These are phyloP conservation scores for Russula sp. DNA, from an alignment of 768 basidiomycete genomes.

Conservation along the genomic window DNA sequence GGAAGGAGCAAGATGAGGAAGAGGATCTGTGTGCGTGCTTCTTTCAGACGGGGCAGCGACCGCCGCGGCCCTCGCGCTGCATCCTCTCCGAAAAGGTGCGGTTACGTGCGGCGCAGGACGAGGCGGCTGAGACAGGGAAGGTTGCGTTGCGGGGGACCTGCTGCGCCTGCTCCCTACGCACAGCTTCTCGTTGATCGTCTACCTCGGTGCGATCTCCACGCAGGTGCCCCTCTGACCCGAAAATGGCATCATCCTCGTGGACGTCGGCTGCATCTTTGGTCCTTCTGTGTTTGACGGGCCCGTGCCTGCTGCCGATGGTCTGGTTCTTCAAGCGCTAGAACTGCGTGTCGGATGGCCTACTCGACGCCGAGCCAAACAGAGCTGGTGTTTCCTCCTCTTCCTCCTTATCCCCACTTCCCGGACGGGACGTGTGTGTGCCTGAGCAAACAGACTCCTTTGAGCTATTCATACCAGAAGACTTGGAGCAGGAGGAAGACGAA, in stretches of 20 bases:
- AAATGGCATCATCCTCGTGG: conserved; percentile 42
- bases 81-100: conserved; percentile 12
- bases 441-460: conserved; percentile 10
- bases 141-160: conserved; percentile 39
- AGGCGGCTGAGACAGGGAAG: conserved; percentile 29
- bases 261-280: conserved; percentile 44
- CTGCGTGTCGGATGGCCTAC: conserved; percentile 22
- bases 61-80: conserved; percentile 14
- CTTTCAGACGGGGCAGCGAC: conserved; percentile 27
- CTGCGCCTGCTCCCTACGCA: conserved; percentile 44
- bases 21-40: conserved; percentile 30
- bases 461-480: conserved; percentile 11
- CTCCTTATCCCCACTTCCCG: background rate
- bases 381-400: background rate
- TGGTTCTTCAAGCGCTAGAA: conserved; percentile 23
- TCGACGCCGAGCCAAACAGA: conserved; percentile 10
- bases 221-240: conserved; percentile 47
- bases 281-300: conserved; percentile 35
- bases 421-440: background rate
- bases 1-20: conserved; percentile 31
- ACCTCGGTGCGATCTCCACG: conserved; percentile 45
- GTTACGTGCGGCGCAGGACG: conserved; percentile 6
- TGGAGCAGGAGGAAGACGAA: conserved; percentile 1
- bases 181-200: conserved; percentile 38
- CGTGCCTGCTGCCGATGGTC: conserved; percentile 16